Base-by-base conservation (phyloP, 805 yeast species). In the Candida oleophila region DNA sequence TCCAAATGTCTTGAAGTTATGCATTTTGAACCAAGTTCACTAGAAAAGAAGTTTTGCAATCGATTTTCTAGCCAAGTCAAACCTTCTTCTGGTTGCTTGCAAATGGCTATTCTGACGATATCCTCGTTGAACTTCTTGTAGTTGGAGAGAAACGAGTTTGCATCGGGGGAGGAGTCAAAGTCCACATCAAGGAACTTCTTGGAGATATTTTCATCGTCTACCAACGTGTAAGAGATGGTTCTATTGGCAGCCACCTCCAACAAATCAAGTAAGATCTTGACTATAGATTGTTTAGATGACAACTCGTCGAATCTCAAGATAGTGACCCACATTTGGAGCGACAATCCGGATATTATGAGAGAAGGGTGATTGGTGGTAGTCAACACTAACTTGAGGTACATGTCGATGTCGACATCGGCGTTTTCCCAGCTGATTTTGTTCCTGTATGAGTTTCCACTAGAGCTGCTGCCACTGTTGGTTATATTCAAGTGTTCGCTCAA, bases 321-420 rank as follows among this genome's bases (percentile, higher is more conserved):
- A 2, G 92, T 81, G 50, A 96, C 89, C 99, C 99, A 95, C 70
- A 94, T 86, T 61, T 90, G 96, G 44, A 94, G 68, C 0, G 97
- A 87, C 15, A 94, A 74, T 0, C 97, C 96, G 43, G 96, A 85
- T 2, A 92, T 84, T n/a, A 92, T 85, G 46, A 94, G 74, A 56
- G 96, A 87, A 21, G 89, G 87, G 59, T 89, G 94, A 56, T 76
- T 78, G 0, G 96, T 87, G 1, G 97, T 89, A 40, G 83, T 78
- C 38, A 94, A 70, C 4, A 94, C 89, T 19, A 94, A 75, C 46
- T 78, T 77, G 52, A 90, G 74, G 60, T 89, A 94, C 43, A 78
- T 81, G 25, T 74, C 74, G 4, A 87, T 70, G 22, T 41, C 36
- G 7, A 36, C 21, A 59, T 88, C 95, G 2, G 87, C 72, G 18